Evolutionary conservation across 495 filamentous ascomycete genomes (phyloP), one percentile per base, ranked within the genome.

Genomic region (Cetradonia linearis): DNA sequence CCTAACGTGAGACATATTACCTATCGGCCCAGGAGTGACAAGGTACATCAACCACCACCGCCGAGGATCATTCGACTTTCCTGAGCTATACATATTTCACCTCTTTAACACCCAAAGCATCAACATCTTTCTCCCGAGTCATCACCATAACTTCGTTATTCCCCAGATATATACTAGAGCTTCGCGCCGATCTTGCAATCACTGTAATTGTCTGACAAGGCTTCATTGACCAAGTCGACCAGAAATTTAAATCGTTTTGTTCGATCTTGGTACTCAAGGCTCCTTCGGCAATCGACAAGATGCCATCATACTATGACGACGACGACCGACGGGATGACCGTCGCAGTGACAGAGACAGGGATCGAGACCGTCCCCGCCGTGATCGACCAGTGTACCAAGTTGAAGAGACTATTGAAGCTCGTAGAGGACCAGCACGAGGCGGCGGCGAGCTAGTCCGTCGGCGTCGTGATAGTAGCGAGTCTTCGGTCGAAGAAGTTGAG

Each of bases 401-500:
- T 37, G 61, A 63, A 28, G 64, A 66, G 37, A 66, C 60, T 27
- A 55, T 66, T 38, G 61, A 59, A 60, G 61, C 64, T 25, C 61
- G 64, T 31, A 59, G 61, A 58, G 54, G 57, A 34, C 64, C 64
- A 37, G 59, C 59, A 55, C 62, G 49, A 30, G 56, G 49, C 25
- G 56, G 49, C 25, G 56, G 46, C 10, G 81, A 81, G 52, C 66
- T 84, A 44, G 73, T 87, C 30, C 78, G 78, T 55, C 78, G 78
- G 53, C 68, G 66, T 23, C 68, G 73, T 23, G 77, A 79, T 54
- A 73, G 77, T 60, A 80, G 84, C 61, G 83, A 85, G 59, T 74
- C 83, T 31, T 78, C 81, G 3, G 71, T 87, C 62, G 86, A 89
- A 70, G 82, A 86, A 70, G 76, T 87, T 49, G 78, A 76, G 61